Evolutionary conservation across 768 basidiomycete species (phyloP).

Genomic region (Auriscalpium vulgare): DNA sequence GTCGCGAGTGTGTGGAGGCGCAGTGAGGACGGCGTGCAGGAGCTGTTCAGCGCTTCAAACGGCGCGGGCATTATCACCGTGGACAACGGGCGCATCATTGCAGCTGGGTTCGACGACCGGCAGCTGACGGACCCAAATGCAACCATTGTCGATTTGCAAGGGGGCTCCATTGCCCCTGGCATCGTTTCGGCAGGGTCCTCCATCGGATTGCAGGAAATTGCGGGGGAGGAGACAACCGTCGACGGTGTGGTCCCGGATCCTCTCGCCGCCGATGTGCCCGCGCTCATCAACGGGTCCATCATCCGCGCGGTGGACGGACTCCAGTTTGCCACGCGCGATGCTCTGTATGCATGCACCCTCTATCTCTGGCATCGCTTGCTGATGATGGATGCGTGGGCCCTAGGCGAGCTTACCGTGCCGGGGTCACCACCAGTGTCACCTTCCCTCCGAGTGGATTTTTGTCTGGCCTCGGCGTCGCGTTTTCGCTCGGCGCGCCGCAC

Average conservation of each 20-base stretch:
- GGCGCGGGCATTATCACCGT: neutral
- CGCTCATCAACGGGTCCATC: slow-evolving; percentile 45
- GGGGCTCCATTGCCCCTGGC: slow-evolving; percentile 62
- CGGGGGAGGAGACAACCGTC: slow-evolving; percentile 56
- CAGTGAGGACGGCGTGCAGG: slow-evolving; percentile 13
- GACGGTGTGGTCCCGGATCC: slow-evolving; percentile 61
- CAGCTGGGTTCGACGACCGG: slow-evolving; percentile 31
- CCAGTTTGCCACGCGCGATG: slow-evolving; percentile 60
- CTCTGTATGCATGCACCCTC: slow-evolving; percentile 42
- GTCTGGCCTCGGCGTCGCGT: slow-evolving; percentile 35
- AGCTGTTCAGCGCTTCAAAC: slow-evolving; percentile 8
- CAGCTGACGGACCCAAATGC: slow-evolving; percentile 39
- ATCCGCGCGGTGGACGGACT: slow-evolving; percentile 67
- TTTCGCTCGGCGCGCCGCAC: slow-evolving; percentile 31
- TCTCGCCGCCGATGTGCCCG: slow-evolving; percentile 35
- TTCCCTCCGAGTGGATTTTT: slow-evolving; percentile 22
- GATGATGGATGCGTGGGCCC: too few relatives aligned
- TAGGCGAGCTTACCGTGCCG: slow-evolving; percentile 57
- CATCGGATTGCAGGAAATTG: slow-evolving; percentile 65
- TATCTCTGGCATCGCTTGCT: too few relatives aligned
- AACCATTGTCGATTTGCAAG: slow-evolving; percentile 52
- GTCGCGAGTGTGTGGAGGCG: slow-evolving; percentile 32
- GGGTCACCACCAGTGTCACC: slow-evolving; percentile 34
- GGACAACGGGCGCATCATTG: neutral
- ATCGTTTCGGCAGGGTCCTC: slow-evolving; percentile 65